Evolutionary conservation across 306 rosid genomes (phyloP).

Genomic region (Abrus precatorius): DNA sequence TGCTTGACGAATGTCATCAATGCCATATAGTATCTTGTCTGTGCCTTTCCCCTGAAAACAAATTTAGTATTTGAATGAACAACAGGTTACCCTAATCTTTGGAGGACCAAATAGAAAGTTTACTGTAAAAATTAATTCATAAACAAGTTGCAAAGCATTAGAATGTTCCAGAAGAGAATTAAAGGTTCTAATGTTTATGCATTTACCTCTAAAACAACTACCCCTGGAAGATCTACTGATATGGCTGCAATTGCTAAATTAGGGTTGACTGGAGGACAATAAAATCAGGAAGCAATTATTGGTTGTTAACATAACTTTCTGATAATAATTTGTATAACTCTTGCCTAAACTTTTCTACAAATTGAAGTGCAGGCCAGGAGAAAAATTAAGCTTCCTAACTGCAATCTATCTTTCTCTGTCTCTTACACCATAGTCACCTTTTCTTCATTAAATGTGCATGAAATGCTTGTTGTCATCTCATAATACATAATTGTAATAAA

Average conservation of each 20-base stretch:
- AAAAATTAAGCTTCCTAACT: background rate
- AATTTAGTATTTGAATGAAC: conserved; percentile 43
- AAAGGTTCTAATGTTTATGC: background rate
- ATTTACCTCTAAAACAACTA: background rate
- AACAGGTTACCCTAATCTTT: background rate
- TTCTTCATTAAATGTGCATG: conserved; percentile 24
- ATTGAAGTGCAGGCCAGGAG: background rate
- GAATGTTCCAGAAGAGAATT: conserved; percentile 12
- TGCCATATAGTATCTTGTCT: conserved; percentile 75
- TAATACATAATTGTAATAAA: background rate
- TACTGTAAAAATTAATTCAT: conserved; percentile 9
- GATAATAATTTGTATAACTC: background rate
- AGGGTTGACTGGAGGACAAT: background rate
- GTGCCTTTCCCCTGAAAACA: conserved; percentile 78
- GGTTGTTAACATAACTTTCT: background rate
- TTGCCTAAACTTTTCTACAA: background rate
- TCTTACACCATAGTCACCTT: background rate
- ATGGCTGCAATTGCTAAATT: background rate
- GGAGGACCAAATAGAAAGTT: background rate
- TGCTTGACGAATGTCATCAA: conserved; percentile 78
- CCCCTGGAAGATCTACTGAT: conserved; percentile 17
- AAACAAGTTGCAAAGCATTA: conserved; percentile 3
- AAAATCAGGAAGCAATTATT: background rate
- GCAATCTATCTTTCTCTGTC: background rate
- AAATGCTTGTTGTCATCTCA: background rate